Evolutionary conservation across 139 green algal genomes (phyloP), one percentile per base, ranked within the genome.

Genomic region (Ettlia oleoabundans): DNA sequence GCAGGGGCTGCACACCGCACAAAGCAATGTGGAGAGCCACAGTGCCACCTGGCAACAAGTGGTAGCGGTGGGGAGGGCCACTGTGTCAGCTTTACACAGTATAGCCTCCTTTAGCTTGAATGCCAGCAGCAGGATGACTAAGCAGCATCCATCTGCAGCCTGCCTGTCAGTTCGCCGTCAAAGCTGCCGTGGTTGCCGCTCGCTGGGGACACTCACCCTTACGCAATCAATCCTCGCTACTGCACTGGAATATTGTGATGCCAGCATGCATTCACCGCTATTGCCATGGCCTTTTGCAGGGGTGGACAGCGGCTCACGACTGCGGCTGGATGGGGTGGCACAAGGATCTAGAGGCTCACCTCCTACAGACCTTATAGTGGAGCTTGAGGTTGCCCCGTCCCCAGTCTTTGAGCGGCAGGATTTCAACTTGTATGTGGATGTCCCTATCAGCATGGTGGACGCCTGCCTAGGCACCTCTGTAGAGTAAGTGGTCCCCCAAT

Each of bases 321-420:
- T 95, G 41, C 79, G 82, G 65, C 37, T 92, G 28, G 55, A 66
- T 42, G 87, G 85, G 7, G 61, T 85, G 63, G 84, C 84, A 9
- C 58, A 64, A 22, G 70, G 83, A 13, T 53, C 41, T 38, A 37
- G 43, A 66, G 84, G 74, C 32, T 62, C 53, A 3, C 72, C 72
- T 24, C 70, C 89, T n/a, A 69, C 82, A 63, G 75, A 88, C 62
- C 82, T 95, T 13, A 61, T 92, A n/a, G 72, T 95, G 42, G 47
- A 87, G 40, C 43, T 95, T 0, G 65, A 87, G 30, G 91, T 95
- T 32, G 70, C 76, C 62, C 88, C 88, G 21, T 86, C 89, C 55
- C 77, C 78, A 3, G 33, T 85, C 19, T 93, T 95, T 72, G 43
- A 77, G 72, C 82, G 92, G 0, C 73, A 86, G 26, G 88, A 89